Evolutionary conservation across 192 early-diverging fungal genomes (phyloP).

Genomic region (Gigaspora rosea): DNA sequence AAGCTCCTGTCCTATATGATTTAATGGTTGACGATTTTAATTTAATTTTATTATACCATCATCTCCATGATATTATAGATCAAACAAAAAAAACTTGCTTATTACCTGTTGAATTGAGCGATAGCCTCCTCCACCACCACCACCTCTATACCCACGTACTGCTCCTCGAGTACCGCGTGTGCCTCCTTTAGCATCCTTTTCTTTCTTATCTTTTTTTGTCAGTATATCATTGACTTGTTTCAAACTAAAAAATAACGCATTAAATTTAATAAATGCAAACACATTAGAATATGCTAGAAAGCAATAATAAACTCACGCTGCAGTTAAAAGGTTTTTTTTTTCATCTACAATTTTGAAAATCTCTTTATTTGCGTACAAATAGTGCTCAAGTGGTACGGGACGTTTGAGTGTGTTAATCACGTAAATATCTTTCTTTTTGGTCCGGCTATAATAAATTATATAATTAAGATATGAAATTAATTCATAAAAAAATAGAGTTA

Average conservation of each 20-base stretch:
- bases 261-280: background rate
- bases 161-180: conserved; percentile 51
- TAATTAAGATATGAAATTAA: conserved; percentile 6
- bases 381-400: conserved; percentile 95
- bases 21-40: background rate
- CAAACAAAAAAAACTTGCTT: background rate
- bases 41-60: background rate
- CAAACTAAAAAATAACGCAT: conserved; percentile 45
- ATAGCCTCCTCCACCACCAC: conserved; percentile 57
- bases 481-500: background rate
- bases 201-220: conserved; percentile 61
- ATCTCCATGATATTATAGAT: background rate
- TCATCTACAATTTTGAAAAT: conserved; percentile 89
- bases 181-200: conserved; percentile 39
- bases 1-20: conserved; percentile 67
- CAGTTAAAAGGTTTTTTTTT: conserved; percentile 62
- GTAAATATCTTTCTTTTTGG: conserved; percentile 96
- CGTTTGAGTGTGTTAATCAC: conserved; percentile 93
- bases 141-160: conserved; percentile 35
- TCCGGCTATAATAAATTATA: conserved; percentile 61
- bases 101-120: conserved; percentile 44
- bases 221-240: conserved; percentile 77
- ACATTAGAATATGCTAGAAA: background rate
- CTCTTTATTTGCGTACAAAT: conserved; percentile 84
- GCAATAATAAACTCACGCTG: conserved; percentile 47